A percentile compares a stretch with the other conserved stretches of the same genome.
Evolutionary conservation across 345 rosid species (phyloP).

Genomic region (Syzygium aromaticum): DNA sequence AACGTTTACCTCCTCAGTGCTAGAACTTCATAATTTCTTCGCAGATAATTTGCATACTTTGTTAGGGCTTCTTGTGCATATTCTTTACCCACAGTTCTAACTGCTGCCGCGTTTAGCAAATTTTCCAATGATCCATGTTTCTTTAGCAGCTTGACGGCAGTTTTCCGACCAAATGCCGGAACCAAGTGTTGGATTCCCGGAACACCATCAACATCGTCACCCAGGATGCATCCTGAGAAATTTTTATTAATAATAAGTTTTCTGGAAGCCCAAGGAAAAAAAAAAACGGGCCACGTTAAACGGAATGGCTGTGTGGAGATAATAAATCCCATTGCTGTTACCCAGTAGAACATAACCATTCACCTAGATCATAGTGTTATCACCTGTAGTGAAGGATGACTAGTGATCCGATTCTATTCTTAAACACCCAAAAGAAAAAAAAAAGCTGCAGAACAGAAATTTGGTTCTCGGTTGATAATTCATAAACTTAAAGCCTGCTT

Average conservation of each 20-base stretch:
- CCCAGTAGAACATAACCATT: background rate
- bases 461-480: background rate
- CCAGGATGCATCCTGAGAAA: conserved; percentile 69
- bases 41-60: conserved; percentile 66
- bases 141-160: conserved; percentile 72
- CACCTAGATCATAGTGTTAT: background rate
- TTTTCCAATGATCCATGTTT: conserved; percentile 83
- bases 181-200: conserved; percentile 76
- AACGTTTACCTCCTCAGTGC: conserved; percentile 56
- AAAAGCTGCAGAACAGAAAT: background rate
- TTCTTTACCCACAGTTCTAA: conserved; percentile 73
- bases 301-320: background rate
- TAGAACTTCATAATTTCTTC: conserved; percentile 83
- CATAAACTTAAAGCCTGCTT: background rate
- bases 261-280: background rate
- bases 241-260: background rate
- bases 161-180: conserved; percentile 86
- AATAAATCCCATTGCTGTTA: background rate
- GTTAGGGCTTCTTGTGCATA: conserved; percentile 88
- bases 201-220: conserved; percentile 89
- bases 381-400: background rate
- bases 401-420: background rate
- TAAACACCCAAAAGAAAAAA: background rate
- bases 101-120: conserved; percentile 74
- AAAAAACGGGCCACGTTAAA: background rate